These are phyloP conservation scores for Alnus glutinosa DNA, from an alignment of 306 rosid species.

Conservation along the genomic window DNA sequence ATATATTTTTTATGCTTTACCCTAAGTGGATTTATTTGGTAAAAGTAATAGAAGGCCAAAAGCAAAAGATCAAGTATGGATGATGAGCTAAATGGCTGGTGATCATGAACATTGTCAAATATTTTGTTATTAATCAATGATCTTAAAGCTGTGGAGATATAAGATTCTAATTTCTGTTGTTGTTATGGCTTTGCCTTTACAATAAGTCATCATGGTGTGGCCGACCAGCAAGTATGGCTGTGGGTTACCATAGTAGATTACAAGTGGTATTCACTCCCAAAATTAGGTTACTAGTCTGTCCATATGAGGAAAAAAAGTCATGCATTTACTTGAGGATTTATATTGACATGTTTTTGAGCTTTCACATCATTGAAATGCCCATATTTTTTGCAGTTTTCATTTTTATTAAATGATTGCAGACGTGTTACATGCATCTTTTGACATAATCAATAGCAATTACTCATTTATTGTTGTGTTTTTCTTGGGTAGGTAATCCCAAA, in stretches of 20 bases:
- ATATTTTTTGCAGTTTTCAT: background rate
- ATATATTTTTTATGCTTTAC: background rate
- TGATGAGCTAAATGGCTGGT: background rate
- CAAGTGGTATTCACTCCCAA: background rate
- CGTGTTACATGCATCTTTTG: background rate
- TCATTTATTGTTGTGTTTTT: background rate
- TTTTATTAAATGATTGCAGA: background rate
- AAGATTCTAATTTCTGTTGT: background rate
- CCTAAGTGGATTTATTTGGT: background rate
- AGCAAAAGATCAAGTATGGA: slow-evolving; percentile 1
- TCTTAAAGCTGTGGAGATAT: background rate
- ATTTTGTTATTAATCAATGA: background rate
- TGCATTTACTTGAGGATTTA: background rate
- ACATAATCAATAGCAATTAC: background rate
- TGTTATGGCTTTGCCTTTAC: background rate
- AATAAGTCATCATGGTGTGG: background rate
- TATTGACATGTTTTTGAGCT: background rate
- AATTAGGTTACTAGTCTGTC: background rate
- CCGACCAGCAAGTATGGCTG: background rate
- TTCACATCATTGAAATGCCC: background rate
- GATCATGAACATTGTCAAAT: background rate
- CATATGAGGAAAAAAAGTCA: background rate
- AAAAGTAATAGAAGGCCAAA: background rate
- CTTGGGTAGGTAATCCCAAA: background rate
- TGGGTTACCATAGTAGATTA: background rate